Percentiles rank a stretch among this genome's conserved stretches.
Conservation (phyloP, 371 early-diverging fungal genomes). For the Dinochytrium kinnereticum region DNA sequence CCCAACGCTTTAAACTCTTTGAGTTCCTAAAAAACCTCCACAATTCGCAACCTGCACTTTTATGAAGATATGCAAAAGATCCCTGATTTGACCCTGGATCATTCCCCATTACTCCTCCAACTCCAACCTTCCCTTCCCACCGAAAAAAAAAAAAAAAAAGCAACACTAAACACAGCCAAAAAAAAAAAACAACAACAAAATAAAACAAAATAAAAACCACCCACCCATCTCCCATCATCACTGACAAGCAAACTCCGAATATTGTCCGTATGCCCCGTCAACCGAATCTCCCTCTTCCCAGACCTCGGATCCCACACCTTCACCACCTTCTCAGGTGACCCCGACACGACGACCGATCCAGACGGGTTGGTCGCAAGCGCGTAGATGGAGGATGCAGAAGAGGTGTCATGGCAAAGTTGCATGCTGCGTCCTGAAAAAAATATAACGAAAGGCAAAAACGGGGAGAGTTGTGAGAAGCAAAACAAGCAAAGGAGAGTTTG, state of each 20-base stretch:
- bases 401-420: slow-evolving; percentile 27
- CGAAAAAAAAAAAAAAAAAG: slow-evolving; percentile 40
- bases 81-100: too few relatives aligned
- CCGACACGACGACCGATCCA: slow-evolving; percentile 59
- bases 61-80: too few relatives aligned
- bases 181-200: background rate
- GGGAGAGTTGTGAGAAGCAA: too few relatives aligned
- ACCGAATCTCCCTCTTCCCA: slow-evolving; percentile 69
- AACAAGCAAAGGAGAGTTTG: too few relatives aligned
- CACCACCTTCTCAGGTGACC: slow-evolving; percentile 87
- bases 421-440: background rate
- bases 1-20: too few relatives aligned
- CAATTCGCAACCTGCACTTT: too few relatives aligned
- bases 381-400: slow-evolving; percentile 55
- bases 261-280: slow-evolving; percentile 93
- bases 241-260: slow-evolving; percentile 87
- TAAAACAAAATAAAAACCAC: slow-evolving; percentile 7
- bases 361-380: slow-evolving; percentile 44
- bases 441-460: background rate
- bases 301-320: slow-evolving; percentile 85
- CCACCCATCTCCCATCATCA: slow-evolving; percentile 83
- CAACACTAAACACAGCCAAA: background rate
- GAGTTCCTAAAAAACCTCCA: too few relatives aligned
- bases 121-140: too few relatives aligned
- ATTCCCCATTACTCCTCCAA: too few relatives aligned